Evolutionary conservation across 2,329 filamentous ascomycete genomes (phyloP), one percentile per base, ranked within the genome.

Genomic region (Colletotrichum coccodes): DNA sequence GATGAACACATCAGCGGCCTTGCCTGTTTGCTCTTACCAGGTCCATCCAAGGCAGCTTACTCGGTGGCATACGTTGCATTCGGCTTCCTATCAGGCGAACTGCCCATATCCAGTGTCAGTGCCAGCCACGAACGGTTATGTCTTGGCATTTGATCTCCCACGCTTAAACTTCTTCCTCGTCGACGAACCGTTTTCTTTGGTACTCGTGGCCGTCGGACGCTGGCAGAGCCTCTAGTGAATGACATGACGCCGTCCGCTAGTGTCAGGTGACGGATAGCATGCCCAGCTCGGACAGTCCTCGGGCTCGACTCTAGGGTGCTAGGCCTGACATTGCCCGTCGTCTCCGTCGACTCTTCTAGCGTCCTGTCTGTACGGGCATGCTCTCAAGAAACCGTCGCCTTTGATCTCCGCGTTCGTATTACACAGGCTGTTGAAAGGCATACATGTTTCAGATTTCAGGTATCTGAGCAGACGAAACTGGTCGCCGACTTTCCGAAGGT

Each of bases 141-240:
- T 52, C 42, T 68, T 70, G 50, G 67, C 57, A 68, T 70, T 68
- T 30, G 11, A 54, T 58, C 21, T 57, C 32, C 42, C 30, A 23
- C 32, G 23, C 47, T 49, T 32, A 44, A 28, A 21, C 26, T 52
- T 56, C 26, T 53, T 52, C 46, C 23, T 42, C 23, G 44, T 60
- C 44, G 9, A 60, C 30, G 47, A 44, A 26, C 49, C 26, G 42
- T 50, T 28, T 36, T 21, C 38, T 44, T 21, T 23, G n/a, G 26
- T 30, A 12, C 36, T 58, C 23, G 52, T 52, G 21, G 14, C 21
- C 32, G 38, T 47, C 40, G 11, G 53, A 30, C 36, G 16, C 40
- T 58, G 52, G 32, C n/a, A 64, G 36, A 57, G 30, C 56, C 56
- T 42, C 34, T 28, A 36, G 7, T 34, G 40, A 26, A 40, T 26